Conservation (phyloP, 2,329 filamentous ascomycete species). For the Ambrosiella cleistominuta region DNA sequence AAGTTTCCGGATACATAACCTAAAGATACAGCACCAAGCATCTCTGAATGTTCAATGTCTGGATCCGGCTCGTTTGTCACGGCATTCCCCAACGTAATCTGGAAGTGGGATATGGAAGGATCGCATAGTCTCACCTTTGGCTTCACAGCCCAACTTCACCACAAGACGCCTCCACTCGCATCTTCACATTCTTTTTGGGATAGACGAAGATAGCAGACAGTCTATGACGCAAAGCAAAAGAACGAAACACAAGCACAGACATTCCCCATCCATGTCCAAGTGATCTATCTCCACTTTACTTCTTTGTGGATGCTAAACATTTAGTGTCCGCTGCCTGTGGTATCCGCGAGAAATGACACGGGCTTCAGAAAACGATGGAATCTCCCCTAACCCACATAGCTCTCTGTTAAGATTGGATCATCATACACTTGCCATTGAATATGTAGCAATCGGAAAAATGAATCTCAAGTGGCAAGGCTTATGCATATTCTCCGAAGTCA, state of each 20-base stretch:
- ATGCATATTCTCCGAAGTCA: too few species aligned
- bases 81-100: too few species aligned
- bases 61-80: too few species aligned
- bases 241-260: not conserved
- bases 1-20: too few species aligned
- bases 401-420: too few species aligned
- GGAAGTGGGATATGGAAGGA: not conserved
- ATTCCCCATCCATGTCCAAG: not conserved
- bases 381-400: too few species aligned
- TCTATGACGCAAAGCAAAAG: not conserved
- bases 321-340: not conserved
- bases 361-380: too few species aligned
- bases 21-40: too few species aligned
- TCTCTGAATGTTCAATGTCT: too few species aligned
- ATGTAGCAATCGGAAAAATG: too few species aligned
- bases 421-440: too few species aligned
- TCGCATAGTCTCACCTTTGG: not conserved
- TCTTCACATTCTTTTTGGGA: not conserved
- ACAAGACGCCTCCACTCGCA: not conserved
- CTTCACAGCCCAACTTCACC: not conserved
- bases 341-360: not conserved
- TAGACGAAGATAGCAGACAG: not conserved
- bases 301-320: not conserved
- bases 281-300: not conserved
- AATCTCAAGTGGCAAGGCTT: too few species aligned